phyloP scores from a whole-genome alignment of 345 rosid genomes.

The Fremontodendron californicum region DNA sequence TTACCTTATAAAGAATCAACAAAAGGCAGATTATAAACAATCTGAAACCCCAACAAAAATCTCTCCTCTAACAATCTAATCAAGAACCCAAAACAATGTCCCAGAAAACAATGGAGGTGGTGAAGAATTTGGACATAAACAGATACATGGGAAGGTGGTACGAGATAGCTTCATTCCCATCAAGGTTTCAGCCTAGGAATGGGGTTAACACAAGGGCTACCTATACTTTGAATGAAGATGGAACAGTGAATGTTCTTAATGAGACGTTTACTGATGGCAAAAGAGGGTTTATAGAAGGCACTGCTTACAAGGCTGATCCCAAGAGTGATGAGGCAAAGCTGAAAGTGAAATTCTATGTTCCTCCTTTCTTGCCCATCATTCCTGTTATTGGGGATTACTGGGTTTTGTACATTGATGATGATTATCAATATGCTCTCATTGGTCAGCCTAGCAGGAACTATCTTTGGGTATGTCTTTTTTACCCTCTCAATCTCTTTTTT shows the following conservation, averaged over 20 bases:
- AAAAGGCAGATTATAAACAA: not conserved
- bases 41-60: not conserved
- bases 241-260: slow-evolving; percentile 68
- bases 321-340: slow-evolving; percentile 82
- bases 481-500: not conserved
- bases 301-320: slow-evolving; percentile 71
- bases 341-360: slow-evolving; percentile 83
- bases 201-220: slow-evolving; percentile 82
- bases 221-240: slow-evolving; percentile 63
- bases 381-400: slow-evolving; percentile 85
- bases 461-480: slow-evolving; percentile 56
- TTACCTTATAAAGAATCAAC: slow-evolving; percentile 17
- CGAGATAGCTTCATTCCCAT: slow-evolving; percentile 85
- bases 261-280: slow-evolving; percentile 81
- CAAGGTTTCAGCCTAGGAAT: slow-evolving; percentile 64
- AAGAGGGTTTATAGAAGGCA: slow-evolving; percentile 57
- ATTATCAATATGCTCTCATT: slow-evolving; percentile 58
- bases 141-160: slow-evolving; percentile 94
- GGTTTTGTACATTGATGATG: slow-evolving; percentile 62
- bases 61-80: not conserved
- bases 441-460: slow-evolving; percentile 70
- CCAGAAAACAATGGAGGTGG: slow-evolving; percentile 64
- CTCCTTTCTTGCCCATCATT: slow-evolving; percentile 76
- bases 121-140: slow-evolving; percentile 53
- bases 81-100: slow-evolving; percentile 26